These are phyloP conservation scores for Penicillium desertorum DNA, from an alignment of 495 filamentous ascomycete species.

Conservation along the genomic window DNA sequence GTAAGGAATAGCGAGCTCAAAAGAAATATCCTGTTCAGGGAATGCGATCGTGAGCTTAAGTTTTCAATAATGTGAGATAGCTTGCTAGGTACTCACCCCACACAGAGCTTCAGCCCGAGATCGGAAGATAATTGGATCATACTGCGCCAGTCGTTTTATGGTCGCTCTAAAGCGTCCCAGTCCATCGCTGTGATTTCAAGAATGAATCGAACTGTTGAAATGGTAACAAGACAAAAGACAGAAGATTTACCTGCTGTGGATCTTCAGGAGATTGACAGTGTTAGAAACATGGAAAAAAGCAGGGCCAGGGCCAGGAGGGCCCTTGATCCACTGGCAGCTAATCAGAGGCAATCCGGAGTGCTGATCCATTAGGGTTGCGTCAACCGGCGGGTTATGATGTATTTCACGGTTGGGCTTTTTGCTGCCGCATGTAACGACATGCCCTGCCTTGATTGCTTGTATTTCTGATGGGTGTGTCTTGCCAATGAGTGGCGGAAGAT, in stretches of 20 bases:
- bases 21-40: slow-evolving; percentile 34
- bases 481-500: slow-evolving; percentile 16
- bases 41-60: slow-evolving; percentile 16
- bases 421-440: slow-evolving; percentile 22
- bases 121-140: slow-evolving; percentile 40
- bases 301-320: slow-evolving; percentile 4
- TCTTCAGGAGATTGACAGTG: slow-evolving; percentile 26
- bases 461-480: not conserved
- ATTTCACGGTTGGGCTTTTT: slow-evolving; percentile 6
- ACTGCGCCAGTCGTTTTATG: slow-evolving; percentile 16
- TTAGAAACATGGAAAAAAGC: slow-evolving; percentile 15
- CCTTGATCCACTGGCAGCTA: slow-evolving; percentile 10
- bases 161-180: not conserved
- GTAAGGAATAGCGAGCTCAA: slow-evolving; percentile 37
- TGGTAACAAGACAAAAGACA: slow-evolving; percentile 7
- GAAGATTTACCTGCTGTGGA: slow-evolving; percentile 18
- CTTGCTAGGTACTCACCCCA: slow-evolving; percentile 35
- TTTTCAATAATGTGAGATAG: not conserved
- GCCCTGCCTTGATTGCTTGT: slow-evolving; percentile 11
- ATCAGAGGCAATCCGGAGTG: slow-evolving; percentile 17
- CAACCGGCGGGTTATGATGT: slow-evolving; percentile 17
- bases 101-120: slow-evolving; percentile 35
- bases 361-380: slow-evolving; percentile 28
- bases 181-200: slow-evolving; percentile 19
- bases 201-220: not conserved